Conservation (phyloP, 163 green algal species). For the Volvox carteri region DNA sequence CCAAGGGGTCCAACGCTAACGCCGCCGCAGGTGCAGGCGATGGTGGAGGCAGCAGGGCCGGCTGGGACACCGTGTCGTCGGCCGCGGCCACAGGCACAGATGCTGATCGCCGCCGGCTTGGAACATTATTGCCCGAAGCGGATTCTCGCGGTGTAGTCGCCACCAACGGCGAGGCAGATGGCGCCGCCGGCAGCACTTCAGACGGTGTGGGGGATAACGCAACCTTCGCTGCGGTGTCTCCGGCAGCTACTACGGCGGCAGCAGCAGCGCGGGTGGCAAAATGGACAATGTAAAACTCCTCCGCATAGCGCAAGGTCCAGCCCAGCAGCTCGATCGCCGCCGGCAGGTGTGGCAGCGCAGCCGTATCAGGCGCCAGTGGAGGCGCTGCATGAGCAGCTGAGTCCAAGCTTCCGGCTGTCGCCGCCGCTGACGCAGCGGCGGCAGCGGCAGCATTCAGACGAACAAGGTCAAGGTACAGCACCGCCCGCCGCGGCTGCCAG, state of each 20-base stretch:
- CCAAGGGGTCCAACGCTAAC: conserved; percentile 24
- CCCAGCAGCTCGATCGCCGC: conserved; percentile 38
- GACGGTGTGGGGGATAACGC: not conserved
- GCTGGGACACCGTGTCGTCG: not conserved
- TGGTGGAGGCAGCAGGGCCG: not conserved
- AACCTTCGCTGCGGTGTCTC: not conserved
- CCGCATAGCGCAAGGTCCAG: conserved; percentile 33
- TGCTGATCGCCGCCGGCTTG: not conserved
- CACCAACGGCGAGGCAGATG: not conserved
- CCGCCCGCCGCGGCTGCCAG: conserved; percentile 32
- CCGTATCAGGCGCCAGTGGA: not conserved
- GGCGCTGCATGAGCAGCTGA: not conserved
- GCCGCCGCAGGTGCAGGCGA: not conserved
- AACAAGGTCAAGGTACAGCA: conserved; percentile 41
- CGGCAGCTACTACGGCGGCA: not conserved
- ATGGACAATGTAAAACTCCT: conserved; percentile 34
- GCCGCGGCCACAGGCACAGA: not conserved
- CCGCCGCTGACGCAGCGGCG: not conserved
- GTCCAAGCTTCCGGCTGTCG: no score
- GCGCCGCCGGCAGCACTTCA: not conserved
- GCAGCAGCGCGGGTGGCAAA: not conserved
- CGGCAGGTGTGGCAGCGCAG: conserved; percentile 47
- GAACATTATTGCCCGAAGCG: not conserved
- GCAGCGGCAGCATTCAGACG: conserved; percentile 24
- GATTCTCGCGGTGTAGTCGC: not conserved